Evolutionary conservation across 495 filamentous ascomycete genomes (phyloP).

Genomic region (Neurospora cerealis): DNA sequence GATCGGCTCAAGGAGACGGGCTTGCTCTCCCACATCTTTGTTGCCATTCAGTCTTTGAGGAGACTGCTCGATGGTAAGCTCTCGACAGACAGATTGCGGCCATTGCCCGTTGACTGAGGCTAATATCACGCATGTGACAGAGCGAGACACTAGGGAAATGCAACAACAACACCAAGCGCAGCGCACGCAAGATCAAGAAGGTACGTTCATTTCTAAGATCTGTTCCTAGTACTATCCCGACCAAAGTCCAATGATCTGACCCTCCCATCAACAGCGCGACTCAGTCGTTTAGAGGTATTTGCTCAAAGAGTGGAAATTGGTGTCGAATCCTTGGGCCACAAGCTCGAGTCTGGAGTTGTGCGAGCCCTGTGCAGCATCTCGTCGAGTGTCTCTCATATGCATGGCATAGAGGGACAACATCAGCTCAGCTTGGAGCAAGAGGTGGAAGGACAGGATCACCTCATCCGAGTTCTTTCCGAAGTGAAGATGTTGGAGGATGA

Average conservation of each 20-base stretch:
- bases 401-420: neutral
- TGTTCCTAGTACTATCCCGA: neutral
- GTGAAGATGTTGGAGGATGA: neutral
- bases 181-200: neutral
- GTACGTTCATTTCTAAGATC: neutral
- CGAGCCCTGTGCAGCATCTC: neutral
- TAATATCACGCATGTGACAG: neutral
- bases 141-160: neutral
- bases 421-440: neutral
- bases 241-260: neutral
- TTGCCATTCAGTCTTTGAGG: neutral
- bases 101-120: neutral
- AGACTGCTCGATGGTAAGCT: neutral
- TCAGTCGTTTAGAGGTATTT: neutral
- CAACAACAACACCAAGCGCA: neutral
- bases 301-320: neutral
- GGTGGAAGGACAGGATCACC: neutral
- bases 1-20: neutral
- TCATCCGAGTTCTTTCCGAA: neutral
- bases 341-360: neutral
- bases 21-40: neutral
- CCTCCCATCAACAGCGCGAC: neutral
- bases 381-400: neutral
- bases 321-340: neutral
- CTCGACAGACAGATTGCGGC: neutral